Evolutionary conservation across 495 filamentous ascomycete species (phyloP).

Genomic region (Xylaria acuta): DNA sequence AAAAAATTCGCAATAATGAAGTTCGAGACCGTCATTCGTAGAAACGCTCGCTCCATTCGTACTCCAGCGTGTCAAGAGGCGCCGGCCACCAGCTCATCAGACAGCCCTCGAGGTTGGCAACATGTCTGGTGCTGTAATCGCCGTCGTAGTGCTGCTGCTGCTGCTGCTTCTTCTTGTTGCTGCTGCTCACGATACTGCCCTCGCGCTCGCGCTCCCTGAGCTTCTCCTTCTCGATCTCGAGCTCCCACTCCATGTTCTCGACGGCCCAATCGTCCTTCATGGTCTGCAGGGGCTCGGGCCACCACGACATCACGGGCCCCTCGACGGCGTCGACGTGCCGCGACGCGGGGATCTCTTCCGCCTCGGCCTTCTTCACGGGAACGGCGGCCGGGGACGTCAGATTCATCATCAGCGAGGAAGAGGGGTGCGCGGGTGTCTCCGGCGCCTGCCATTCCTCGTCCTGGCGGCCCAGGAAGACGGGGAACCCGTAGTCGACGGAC

Average conservation of each 20-base stretch:
- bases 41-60: slow-evolving; percentile 40
- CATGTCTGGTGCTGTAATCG: slow-evolving; percentile 6
- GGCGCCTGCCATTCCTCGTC: slow-evolving; percentile 27
- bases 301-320: slow-evolving; percentile 41
- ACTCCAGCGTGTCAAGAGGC: slow-evolving; percentile 27
- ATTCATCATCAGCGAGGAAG: not conserved
- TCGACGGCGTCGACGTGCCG: slow-evolving; percentile 33
- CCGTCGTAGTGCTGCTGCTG: not conserved
- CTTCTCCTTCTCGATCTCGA: slow-evolving; percentile 21
- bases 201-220: slow-evolving; percentile 18
- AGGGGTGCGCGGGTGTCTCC: not conserved
- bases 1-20: not conserved
- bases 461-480: slow-evolving; percentile 42
- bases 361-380: slow-evolving; percentile 14
- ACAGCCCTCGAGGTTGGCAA: slow-evolving; percentile 34
- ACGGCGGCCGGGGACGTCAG: not conserved
- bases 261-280: slow-evolving; percentile 26
- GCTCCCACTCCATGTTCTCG: slow-evolving; percentile 23
- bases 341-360: slow-evolving; percentile 18
- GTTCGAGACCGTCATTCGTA: slow-evolving; percentile 34
- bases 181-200: not conserved
- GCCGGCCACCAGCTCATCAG: slow-evolving; percentile 42
- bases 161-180: too few species aligned
- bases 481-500: slow-evolving; percentile 32
- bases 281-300: slow-evolving; percentile 33